A percentile compares a stretch with the other conserved stretches of the same genome.
phyloP scores from a whole-genome alignment of 164 flowering plant genomes.

The Vitis vinifera region DNA sequence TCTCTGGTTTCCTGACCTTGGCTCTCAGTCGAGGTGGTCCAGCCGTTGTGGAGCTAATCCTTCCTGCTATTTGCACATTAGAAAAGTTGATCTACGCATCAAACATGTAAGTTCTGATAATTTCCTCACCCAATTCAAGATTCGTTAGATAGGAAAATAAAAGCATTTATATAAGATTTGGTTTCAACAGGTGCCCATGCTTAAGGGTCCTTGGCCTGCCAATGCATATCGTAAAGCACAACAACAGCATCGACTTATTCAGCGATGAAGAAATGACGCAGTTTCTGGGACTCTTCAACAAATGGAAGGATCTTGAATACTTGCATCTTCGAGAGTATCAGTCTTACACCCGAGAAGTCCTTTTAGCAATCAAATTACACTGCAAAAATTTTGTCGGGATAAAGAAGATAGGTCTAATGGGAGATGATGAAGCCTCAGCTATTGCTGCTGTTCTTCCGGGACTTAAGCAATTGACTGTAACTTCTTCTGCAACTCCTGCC shows the following conservation, averaged over 20 bases:
- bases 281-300: not conserved
- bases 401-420: not conserved
- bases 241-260: not conserved
- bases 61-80: not conserved
- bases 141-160: no score
- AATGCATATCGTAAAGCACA: not conserved
- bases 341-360: not conserved
- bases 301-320: not conserved
- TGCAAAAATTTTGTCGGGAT: conserved; percentile 1
- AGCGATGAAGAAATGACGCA: not conserved
- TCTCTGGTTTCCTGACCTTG: not conserved
- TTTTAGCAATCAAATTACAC: not conserved
- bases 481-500: not conserved
- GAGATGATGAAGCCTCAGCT: not conserved
- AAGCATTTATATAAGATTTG: not conserved
- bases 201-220: conserved; percentile 2
- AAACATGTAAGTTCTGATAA: not conserved
- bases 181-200: conserved; percentile 2
- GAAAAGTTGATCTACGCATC: not conserved
- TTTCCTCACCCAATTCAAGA: not conserved
- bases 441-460: not conserved
- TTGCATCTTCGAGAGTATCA: not conserved
- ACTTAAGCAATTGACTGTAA: not conserved
- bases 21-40: not conserved
- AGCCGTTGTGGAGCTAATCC: not conserved